These are phyloP conservation scores for Aegilops bicornis DNA, from an alignment of 176 grass and related monocot species.

Conservation along the genomic window DNA sequence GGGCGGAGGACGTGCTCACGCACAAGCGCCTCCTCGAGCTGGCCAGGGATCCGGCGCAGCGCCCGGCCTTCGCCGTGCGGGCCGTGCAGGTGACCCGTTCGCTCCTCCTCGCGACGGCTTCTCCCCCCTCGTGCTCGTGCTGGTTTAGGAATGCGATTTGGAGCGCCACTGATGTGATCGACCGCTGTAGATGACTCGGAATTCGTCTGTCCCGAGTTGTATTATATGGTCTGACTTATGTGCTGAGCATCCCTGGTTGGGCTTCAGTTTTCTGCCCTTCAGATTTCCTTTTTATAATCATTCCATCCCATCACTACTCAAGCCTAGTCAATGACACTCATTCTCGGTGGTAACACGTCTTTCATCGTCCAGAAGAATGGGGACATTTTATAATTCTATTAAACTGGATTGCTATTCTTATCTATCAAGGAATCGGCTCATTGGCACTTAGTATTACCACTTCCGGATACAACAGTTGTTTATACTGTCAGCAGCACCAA, in stretches of 20 bases:
- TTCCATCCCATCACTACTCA: neutral
- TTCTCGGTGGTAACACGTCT: neutral
- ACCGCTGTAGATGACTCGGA: neutral
- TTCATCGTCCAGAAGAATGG: neutral
- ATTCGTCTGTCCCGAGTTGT: neutral
- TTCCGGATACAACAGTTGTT: neutral
- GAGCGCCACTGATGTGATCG: neutral
- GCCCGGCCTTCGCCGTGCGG: slow-evolving; percentile 55
- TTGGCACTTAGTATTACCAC: neutral
- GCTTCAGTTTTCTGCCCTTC: neutral
- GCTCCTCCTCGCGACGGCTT: neutral
- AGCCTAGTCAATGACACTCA: neutral
- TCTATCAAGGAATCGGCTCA: neutral
- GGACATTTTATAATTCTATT: neutral
- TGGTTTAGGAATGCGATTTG: neutral
- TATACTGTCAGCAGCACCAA: neutral
- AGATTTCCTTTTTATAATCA: neutral
- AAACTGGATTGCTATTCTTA: neutral
- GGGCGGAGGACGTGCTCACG: slow-evolving; percentile 73
- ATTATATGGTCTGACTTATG: slow-evolving; percentile 13
- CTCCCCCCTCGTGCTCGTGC: neutral
- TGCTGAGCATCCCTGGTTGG: slow-evolving; percentile 13
- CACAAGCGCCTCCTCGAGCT: slow-evolving; percentile 56
- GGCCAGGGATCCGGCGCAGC: slow-evolving; percentile 47
- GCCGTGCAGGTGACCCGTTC: slow-evolving; percentile 52